Percentiles rank a stretch among this genome's conserved stretches.
phyloP scores from a whole-genome alignment of 495 filamentous ascomycete genomes.

The Aspergillus indologenus region DNA sequence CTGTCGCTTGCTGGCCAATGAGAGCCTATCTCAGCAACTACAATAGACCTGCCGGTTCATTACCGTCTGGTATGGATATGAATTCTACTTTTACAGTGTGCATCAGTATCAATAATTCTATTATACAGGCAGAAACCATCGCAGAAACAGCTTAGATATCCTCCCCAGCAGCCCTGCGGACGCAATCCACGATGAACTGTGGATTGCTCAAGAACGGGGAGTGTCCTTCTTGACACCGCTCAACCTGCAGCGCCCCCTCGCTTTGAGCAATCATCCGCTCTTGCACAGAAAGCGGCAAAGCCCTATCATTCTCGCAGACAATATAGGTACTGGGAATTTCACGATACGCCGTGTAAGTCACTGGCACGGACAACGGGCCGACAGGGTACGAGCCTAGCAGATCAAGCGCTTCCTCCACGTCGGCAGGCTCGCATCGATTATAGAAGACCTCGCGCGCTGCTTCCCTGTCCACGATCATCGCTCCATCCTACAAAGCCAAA shows the following conservation, averaged over 20 bases:
- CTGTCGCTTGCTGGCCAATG: background rate
- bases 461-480: slow-evolving; percentile 21
- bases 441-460: slow-evolving; percentile 22
- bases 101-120: background rate
- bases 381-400: slow-evolving; percentile 26
- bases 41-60: background rate
- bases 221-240: slow-evolving; percentile 29
- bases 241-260: slow-evolving; percentile 24
- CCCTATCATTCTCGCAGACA: slow-evolving; percentile 33
- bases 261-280: slow-evolving; percentile 28
- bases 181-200: slow-evolving; percentile 23
- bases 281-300: slow-evolving; percentile 23
- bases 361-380: slow-evolving; percentile 26
- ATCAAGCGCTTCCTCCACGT: slow-evolving; percentile 21
- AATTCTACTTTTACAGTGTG: too few relatives aligned
- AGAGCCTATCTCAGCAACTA: background rate
- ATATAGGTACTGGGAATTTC: slow-evolving; percentile 35
- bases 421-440: slow-evolving; percentile 22
- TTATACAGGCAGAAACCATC: background rate
- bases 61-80: too few relatives aligned
- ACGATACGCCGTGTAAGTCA: slow-evolving; percentile 26
- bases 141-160: slow-evolving; percentile 4
- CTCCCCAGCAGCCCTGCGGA: slow-evolving; percentile 24
- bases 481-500: slow-evolving; percentile 22
- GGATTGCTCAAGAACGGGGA: slow-evolving; percentile 33